A percentile compares a stretch with the other conserved stretches of the same genome.
phyloP scores from a whole-genome alignment of 176 grass and related monocot species.

The Triticum turgidum region DNA sequence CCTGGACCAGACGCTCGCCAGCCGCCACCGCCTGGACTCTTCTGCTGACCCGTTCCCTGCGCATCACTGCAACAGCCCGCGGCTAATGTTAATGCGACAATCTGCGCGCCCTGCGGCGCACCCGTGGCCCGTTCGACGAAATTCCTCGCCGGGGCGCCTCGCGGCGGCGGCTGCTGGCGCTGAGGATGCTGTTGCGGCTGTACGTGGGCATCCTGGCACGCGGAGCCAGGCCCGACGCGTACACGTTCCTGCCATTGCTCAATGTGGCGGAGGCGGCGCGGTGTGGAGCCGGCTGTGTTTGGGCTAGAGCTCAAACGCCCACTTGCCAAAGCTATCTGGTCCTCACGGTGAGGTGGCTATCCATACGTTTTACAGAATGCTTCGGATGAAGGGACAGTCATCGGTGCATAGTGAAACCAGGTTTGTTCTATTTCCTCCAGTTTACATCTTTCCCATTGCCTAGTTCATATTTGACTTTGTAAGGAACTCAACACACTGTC shows the following conservation, averaged over 20 bases:
- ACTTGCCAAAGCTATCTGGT: constrained; percentile 36
- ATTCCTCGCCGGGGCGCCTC: constrained; percentile 20
- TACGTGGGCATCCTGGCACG: constrained; percentile 47
- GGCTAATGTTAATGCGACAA: not conserved
- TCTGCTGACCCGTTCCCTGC: not conserved
- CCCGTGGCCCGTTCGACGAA: constrained; percentile 48
- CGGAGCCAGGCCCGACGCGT: not conserved
- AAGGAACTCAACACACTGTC: not conserved
- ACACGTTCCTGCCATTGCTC: constrained; percentile 73
- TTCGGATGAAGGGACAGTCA: too few species aligned
- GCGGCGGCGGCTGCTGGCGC: not conserved
- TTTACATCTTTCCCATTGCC: not conserved
- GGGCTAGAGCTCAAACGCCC: constrained; percentile 34
- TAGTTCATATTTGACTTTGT: not conserved
- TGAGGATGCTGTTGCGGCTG: constrained; percentile 28
- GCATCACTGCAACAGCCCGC: not conserved
- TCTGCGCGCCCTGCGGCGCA: too few species aligned
- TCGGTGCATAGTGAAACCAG: not conserved
- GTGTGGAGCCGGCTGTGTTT: constrained; percentile 10
- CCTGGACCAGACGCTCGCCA: not conserved
- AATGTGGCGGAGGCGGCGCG: constrained; percentile 36
- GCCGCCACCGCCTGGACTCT: not conserved
- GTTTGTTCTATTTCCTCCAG: constrained; percentile 14
- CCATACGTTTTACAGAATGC: too few species aligned
- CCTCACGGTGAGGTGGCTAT: not conserved